Base-by-base conservation (phyloP, 768 basidiomycete genomes). In the Suillus placidus region DNA sequence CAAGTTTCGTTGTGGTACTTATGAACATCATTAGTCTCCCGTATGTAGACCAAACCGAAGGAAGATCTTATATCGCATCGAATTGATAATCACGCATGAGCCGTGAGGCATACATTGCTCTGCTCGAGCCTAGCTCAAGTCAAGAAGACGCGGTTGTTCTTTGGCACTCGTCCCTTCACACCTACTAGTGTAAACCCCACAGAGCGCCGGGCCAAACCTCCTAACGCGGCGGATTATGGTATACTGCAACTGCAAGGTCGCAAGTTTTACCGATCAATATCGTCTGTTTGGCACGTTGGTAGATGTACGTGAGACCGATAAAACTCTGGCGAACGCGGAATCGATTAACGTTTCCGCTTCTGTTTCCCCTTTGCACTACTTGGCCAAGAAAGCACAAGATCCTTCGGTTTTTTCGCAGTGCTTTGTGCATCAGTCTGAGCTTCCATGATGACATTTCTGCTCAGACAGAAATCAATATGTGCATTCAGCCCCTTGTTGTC, bases 391-490 rank as follows among this genome's bases (percentile, higher is more conserved):
- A 42, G 45, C 3, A 30, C 14, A 14, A 52, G 30, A 37, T 43
- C 54, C 30, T 42, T 62, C 13, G 51, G 38, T 52, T 74, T 72
- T 65, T 52, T 69, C 32, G 18, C 1, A 12, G 71, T 69, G 61
- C 70, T 72, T 49, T 60, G 68, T 6, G 73, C 73, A 62, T 73
- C 71, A 0, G 69, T 72, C 64, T 91, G 90, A 0, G 92, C 92
- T 71, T 92, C 85, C 65, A 84, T 78, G 67, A 97, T 95, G 3
- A 87, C 91, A 30, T 84, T 85, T 65, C 87, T 86, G 73, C 92
- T 95, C 60, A 97, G 76, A 72, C 95, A 97, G 71, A 89, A 91
- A 76, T 97, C 95, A 52, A 97, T 83, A 71, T 97, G 95, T n/a
- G 86, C 81, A 72, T 97, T 97, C 40, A 97, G 77, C 6, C 85